Evolutionary conservation across 2,329 filamentous ascomycete species (phyloP).

Genomic region (Cytospora chrysosperma): DNA sequence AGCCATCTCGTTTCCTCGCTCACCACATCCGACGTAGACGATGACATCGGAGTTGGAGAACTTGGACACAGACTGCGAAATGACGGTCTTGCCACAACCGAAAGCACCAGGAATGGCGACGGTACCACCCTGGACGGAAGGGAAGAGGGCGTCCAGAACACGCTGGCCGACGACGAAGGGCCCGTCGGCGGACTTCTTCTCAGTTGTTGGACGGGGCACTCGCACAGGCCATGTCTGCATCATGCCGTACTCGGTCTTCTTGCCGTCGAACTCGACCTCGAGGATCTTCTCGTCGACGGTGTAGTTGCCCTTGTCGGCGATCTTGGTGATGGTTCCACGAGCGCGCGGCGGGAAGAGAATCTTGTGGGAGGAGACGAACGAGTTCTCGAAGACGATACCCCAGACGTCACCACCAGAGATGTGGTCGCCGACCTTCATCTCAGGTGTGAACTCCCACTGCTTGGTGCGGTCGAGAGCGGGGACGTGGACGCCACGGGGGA

Average conservation of each 20-base stretch:
- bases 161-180: slow-evolving; percentile 96
- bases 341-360: slow-evolving; percentile 89
- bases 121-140: slow-evolving; percentile 93
- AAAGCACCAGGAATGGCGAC: slow-evolving; percentile 98
- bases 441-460: slow-evolving; percentile 95
- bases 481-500: slow-evolving; percentile 87
- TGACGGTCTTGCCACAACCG: slow-evolving; percentile 98
- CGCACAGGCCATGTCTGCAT: slow-evolving; percentile 99
- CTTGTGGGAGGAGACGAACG: slow-evolving; percentile 88
- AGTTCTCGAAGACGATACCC: slow-evolving; percentile 94
- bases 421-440: slow-evolving; percentile 92
- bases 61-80: slow-evolving; percentile 97
- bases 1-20: slow-evolving; percentile 99
- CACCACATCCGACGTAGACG: slow-evolving; percentile 90
- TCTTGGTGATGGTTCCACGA: slow-evolving; percentile 86
- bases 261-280: slow-evolving; percentile 95
- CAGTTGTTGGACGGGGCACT: slow-evolving; percentile 86
- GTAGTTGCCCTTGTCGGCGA: slow-evolving; percentile 86
- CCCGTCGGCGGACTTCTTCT: slow-evolving; percentile 85
- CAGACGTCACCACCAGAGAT: slow-evolving; percentile 96
- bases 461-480: slow-evolving; percentile 85
- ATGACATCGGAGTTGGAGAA: slow-evolving; percentile 99
- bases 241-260: slow-evolving; percentile 93
- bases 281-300: slow-evolving; percentile 92
- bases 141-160: slow-evolving; percentile 94